A percentile compares a stretch with the other conserved stretches of the same genome.
Evolutionary conservation across 257 asterid genomes (phyloP).

Genomic region (Asclepias syriaca): DNA sequence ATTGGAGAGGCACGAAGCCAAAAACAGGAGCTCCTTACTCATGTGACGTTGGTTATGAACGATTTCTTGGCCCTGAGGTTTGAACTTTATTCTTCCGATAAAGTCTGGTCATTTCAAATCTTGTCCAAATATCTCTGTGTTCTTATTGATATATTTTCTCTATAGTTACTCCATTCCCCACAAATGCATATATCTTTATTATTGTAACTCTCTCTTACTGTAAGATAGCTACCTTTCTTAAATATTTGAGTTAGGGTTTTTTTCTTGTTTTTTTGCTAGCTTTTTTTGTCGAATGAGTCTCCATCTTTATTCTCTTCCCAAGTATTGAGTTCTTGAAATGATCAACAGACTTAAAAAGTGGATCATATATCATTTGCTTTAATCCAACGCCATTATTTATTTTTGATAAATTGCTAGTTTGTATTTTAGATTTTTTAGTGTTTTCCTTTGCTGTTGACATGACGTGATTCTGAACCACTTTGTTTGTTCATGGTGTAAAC

Average conservation of each 20-base stretch:
- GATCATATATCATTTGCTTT: not conserved
- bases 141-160: not conserved
- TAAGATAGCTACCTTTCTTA: not conserved
- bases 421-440: not conserved
- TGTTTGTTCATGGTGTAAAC: not conserved
- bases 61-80: conserved; percentile 99
- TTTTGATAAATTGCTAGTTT: not conserved
- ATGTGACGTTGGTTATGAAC: conserved; percentile 94
- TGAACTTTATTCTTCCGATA: conserved; percentile 22
- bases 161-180: not conserved
- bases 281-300: not conserved
- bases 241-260: not conserved
- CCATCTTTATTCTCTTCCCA: not conserved
- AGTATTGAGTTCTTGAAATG: not conserved
- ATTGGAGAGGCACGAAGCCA: conserved; percentile 93
- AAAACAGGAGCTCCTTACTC: conserved; percentile 93
- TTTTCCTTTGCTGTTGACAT: not conserved
- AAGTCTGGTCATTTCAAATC: conserved; percentile 17
- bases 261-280: not conserved
- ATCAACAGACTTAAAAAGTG: not conserved
- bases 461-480: not conserved
- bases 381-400: not conserved
- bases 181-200: not conserved
- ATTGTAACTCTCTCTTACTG: not conserved
- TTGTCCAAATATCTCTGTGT: not conserved